Base-by-base conservation (phyloP, 2,329 filamentous ascomycete species). In the Xylariaceae sp. region DNA sequence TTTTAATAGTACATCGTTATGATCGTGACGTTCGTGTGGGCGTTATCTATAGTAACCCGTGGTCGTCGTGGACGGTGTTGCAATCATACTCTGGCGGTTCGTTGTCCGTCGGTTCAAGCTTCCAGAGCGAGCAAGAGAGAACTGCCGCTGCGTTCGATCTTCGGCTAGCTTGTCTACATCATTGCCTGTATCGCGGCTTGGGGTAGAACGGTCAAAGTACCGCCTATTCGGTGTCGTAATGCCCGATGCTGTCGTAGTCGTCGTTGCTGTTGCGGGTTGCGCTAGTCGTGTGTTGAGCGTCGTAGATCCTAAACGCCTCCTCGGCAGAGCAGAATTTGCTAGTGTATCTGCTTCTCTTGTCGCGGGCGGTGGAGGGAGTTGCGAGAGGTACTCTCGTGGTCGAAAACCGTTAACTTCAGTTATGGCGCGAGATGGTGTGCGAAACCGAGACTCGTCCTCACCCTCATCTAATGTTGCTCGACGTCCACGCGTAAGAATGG, bases 361-460 rank as follows among this genome's bases (percentile, higher is more conserved):
- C 12, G 50, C 23, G 11, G 75, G 71, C 11, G 74, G 69, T 16
- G 73, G 61, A 12, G 72, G 69, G 33, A 73, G 66, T 29, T 79
- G 72, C 19, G 71, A 66, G 24, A 69, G 67, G 64, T 74, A 78
- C 28, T 81, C 79, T 39, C 79, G 75, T 55, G 65, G 67, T 60
- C 65, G 74, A 58, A 61, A 72, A 67, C 61, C 67, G 24, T 75
- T 79, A 49, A 81, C 76, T 57, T 88, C 86, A 0, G 84, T 87
- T 31, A 76, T 73, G 3, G 84, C 84, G 21, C 86, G 78, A 3
- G 85, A 87, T 1, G 84, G 83, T 2, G 81, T 77, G n/a, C 82
- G 79, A 61, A 82, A 79, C 28, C 78, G 75, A n/a, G 68, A 58
- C 17, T 82, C 79, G 1, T 83, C 80, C 9, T 82, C 79, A 2